Conservation (phyloP, 441 rosid species). For the Macaranga tanarius region DNA sequence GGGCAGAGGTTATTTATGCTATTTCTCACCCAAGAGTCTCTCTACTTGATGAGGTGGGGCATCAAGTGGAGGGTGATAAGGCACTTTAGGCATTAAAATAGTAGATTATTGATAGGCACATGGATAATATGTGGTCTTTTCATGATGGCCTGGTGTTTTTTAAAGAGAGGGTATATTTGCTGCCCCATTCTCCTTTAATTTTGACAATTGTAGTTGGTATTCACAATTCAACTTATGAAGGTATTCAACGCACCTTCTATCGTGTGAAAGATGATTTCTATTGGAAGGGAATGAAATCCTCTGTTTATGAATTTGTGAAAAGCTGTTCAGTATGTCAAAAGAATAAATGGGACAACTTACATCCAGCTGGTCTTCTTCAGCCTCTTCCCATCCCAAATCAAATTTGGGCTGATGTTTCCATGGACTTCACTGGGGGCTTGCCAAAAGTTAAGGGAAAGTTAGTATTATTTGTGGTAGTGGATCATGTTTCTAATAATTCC, state of each 20-base stretch:
- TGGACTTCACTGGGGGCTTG: not conserved
- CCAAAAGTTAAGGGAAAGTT: not conserved
- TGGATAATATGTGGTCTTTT: not conserved
- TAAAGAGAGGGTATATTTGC: not conserved
- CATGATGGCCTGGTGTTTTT: not conserved
- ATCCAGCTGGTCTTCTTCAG: not conserved
- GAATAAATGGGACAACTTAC: no score
- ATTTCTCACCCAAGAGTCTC: no score
- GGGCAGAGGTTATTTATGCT: no score
- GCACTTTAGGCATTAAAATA: no score
- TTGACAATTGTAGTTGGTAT: not conserved
- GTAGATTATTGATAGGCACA: no score
- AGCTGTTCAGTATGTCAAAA: not conserved
- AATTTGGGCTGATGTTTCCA: not conserved
- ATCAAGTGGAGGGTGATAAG: no score
- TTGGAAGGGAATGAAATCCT: not conserved
- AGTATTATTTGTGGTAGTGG: not conserved
- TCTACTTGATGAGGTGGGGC: no score
- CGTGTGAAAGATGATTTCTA: not conserved
- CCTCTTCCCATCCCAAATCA: not conserved
- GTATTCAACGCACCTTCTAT: not conserved
- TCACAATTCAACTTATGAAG: not conserved
- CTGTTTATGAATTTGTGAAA: not conserved
- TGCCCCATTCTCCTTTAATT: not conserved
- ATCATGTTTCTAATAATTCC: not conserved